Conservation (phyloP, 2,329 filamentous ascomycete genomes). For the Podosphaera xanthii region DNA sequence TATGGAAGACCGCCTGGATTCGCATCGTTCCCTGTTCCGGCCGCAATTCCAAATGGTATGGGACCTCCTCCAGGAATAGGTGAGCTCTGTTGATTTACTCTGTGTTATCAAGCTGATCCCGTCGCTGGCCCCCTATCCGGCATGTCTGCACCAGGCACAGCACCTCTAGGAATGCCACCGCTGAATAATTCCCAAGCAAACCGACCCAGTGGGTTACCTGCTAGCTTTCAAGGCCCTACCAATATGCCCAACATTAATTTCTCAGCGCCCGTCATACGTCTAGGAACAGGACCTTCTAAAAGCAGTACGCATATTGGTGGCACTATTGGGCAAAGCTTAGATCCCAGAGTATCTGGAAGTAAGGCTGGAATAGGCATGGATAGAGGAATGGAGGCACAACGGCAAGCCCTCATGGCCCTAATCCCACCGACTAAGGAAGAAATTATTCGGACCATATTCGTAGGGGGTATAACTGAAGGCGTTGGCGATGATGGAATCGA, state of each 20-base stretch:
- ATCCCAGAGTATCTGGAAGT: constrained; percentile 18
- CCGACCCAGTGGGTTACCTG: constrained; percentile 57
- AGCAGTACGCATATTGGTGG: constrained; percentile 21
- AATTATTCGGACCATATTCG: constrained; percentile 72
- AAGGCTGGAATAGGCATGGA: constrained; percentile 18
- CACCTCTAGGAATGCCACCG: constrained; percentile 56
- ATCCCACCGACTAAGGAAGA: constrained; percentile 76
- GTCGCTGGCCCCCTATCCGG: constrained; percentile 48
- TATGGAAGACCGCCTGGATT: constrained; percentile 60
- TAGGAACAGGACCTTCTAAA: constrained; percentile 59
- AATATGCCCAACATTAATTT: constrained; percentile 98
- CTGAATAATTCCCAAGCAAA: constrained; percentile 51
- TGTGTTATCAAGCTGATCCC: constrained; percentile 4
- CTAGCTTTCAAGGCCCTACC: constrained; percentile 67
- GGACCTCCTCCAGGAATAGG: constrained; percentile 64
- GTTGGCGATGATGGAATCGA: constrained; percentile 60
- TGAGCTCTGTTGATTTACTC: constrained; percentile 21
- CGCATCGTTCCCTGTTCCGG: constrained; percentile 41
- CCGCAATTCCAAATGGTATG: constrained; percentile 38
- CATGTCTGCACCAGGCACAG: constrained; percentile 64
- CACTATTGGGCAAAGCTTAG: constrained; percentile 23
- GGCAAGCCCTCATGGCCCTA: constrained; percentile 44
- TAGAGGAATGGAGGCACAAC: constrained; percentile 38
- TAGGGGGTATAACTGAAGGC: constrained; percentile 66
- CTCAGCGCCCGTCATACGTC: constrained; percentile 82